Percentiles rank a stretch among this genome's conserved stretches.
These are phyloP conservation scores for Monilinia polystroma DNA, from an alignment of 2,329 filamentous ascomycete genomes.

Conservation along the genomic window DNA sequence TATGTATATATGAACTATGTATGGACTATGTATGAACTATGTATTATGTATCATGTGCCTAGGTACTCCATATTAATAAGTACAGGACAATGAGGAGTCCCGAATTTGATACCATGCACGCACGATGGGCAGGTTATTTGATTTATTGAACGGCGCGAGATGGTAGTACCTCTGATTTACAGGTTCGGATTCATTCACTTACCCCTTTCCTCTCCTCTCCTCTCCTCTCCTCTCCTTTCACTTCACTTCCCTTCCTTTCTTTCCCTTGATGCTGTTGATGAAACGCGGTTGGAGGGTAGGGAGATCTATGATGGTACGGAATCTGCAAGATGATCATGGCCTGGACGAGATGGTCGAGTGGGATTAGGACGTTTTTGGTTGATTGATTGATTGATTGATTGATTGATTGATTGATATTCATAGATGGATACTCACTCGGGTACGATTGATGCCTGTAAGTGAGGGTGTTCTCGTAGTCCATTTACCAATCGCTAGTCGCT, in stretches of 20 bases:
- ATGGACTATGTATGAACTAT: too few relatives aligned
- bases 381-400: not conserved
- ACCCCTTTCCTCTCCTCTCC: too few relatives aligned
- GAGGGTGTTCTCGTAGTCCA: not conserved
- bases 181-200: not conserved
- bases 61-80: too few relatives aligned
- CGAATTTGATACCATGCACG: too few relatives aligned
- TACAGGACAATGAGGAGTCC: too few relatives aligned
- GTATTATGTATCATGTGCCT: too few relatives aligned
- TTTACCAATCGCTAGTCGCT: not conserved
- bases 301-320: not conserved
- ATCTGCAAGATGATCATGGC: slow-evolving; percentile 7
- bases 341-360: slow-evolving; percentile 7
- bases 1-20: too few relatives aligned
- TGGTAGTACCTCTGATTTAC: not conserved
- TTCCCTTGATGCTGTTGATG: not conserved
- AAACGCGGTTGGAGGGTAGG: not conserved
- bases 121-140: too few relatives aligned
- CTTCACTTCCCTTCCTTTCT: not conserved
- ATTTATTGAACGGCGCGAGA: not conserved
- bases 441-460: not conserved
- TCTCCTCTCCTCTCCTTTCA: too few relatives aligned
- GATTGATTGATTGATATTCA: too few relatives aligned
- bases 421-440: too few relatives aligned
- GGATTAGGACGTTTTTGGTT: not conserved